phyloP scores from a whole-genome alignment of 2,329 filamentous ascomycete species.

The Aspergillus awamori region DNA sequence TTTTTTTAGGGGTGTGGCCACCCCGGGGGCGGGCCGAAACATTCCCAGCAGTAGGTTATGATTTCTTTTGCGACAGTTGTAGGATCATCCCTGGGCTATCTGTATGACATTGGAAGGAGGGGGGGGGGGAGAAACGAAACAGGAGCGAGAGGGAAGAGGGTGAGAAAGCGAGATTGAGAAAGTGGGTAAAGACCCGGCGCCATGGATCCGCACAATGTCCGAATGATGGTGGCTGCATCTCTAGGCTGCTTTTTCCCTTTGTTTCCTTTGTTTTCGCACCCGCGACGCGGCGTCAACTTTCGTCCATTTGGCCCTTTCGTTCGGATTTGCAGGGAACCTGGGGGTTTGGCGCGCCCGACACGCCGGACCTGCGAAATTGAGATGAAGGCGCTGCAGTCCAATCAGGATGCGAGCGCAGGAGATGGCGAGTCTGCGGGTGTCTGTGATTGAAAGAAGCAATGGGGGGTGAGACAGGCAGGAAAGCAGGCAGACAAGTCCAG shows the following conservation, averaged over 20 bases:
- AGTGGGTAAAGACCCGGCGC: conserved; percentile 14
- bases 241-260: conserved; percentile 10
- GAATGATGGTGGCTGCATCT: conserved; percentile 20
- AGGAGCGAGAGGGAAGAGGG: background rate
- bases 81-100: conserved; percentile 1
- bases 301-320: conserved; percentile 7
- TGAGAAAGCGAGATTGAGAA: no score
- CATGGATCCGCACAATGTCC: conserved; percentile 21
- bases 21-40: conserved; percentile 26
- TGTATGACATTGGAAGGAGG: conserved; percentile 14
- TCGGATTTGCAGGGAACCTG: background rate
- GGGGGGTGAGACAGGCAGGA: background rate
- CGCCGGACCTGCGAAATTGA: background rate
- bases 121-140: background rate
- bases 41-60: conserved; percentile 2
- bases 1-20: background rate
- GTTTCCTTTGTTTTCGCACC: conserved; percentile 17
- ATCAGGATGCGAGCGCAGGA: background rate
- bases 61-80: background rate
- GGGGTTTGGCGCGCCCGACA: no score
- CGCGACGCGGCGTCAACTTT: background rate
- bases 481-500: background rate
- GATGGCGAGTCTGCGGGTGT: background rate
- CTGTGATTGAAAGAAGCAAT: background rate
- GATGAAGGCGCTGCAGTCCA: no score